These are phyloP conservation scores for Saccharomycopsis oosterbeekiorum DNA, from an alignment of 805 yeast genomes.

Conservation along the genomic window DNA sequence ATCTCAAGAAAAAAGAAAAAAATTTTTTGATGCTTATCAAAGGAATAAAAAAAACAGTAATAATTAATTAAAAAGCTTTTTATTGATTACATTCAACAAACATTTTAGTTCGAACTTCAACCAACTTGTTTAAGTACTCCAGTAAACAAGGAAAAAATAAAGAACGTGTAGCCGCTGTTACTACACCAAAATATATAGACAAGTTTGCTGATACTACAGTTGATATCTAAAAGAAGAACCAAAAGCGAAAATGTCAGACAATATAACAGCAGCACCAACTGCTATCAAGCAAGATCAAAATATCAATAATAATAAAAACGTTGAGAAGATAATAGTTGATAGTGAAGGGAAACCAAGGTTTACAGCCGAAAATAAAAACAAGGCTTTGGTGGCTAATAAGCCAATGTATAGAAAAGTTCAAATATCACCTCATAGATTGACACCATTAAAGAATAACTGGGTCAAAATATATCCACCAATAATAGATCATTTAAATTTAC, in stretches of 20 bases:
- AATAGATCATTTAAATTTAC: constrained; percentile 89
- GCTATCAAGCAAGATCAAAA: constrained; percentile 30
- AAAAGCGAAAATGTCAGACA: constrained; percentile 3
- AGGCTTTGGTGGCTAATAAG: constrained; percentile 47
- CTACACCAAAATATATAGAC: too few relatives aligned
- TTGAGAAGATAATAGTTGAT: constrained; percentile 43
- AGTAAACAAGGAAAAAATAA: too few relatives aligned
- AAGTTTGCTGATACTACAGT: too few relatives aligned
- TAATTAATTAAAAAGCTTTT: too few relatives aligned
- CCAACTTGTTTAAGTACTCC: too few relatives aligned
- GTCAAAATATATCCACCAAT: constrained; percentile 90
- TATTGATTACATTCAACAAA: too few relatives aligned
- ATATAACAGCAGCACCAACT: constrained; percentile 37
- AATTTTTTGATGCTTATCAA: background rate
- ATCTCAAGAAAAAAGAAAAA: background rate
- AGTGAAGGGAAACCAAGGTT: constrained; percentile 85
- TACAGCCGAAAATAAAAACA: constrained; percentile 46
- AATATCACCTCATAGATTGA: constrained; percentile 96
- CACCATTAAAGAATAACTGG: constrained; percentile 88
- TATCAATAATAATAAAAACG: constrained; percentile 19
- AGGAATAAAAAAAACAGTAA: too few relatives aligned
- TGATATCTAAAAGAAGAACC: too few relatives aligned
- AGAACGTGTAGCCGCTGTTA: too few relatives aligned
- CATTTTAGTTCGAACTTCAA: too few relatives aligned
- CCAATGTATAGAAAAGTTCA: constrained; percentile 80